Evolutionary conservation across 345 rosid species (phyloP), one percentile per base, ranked within the genome.

Genomic region (Eucalyptus curtisii): DNA sequence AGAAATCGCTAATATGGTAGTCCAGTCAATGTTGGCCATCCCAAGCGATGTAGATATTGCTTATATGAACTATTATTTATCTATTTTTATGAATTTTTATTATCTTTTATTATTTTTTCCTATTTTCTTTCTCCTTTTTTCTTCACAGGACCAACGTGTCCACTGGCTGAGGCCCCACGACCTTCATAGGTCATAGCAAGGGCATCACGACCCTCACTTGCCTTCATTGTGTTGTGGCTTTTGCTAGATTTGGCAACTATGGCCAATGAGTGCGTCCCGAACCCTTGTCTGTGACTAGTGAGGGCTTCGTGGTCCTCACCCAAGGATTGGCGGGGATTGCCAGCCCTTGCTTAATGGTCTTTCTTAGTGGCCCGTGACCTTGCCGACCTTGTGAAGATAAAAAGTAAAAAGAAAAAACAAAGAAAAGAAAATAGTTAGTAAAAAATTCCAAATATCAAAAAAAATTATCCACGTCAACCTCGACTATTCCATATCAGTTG

Each of bases 281-380:
- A 24, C 61, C 0, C 27, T 55, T 55, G 55, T 24, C 0, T 7
- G 4, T 19, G 10, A 52, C 1, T 52, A 19, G 10, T 1, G 0
- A 52, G 55, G 55, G 22, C 55, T 52, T 52, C 0, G 0, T 52
- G 55, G 4, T 52, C 10, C 55, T 52, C 55, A 52, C 55, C 55
- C 55, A 52, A 19, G 0, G 55, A 52, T 52, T 0, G 0, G 10
- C 1, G 0, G 0, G 55, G 55, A 52, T 0, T 52, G 24, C 1
- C 24, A 52, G 0, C 55, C 1, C 24, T 19, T 52, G 55, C 55
- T 24, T 52, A 19, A 52, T 52, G 55, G 55, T 52, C 24, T 52
- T 52, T 24, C 24, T 52, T 57, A 25, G n/a, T 57, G 64, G n/a
- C n/a, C 3, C 0, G 1, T 57, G 64, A 11, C n/a, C n/a, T 27